Base-by-base conservation (phyloP, 2,329 filamentous ascomycete genomes). In the Leptographium wingfieldii region DNA sequence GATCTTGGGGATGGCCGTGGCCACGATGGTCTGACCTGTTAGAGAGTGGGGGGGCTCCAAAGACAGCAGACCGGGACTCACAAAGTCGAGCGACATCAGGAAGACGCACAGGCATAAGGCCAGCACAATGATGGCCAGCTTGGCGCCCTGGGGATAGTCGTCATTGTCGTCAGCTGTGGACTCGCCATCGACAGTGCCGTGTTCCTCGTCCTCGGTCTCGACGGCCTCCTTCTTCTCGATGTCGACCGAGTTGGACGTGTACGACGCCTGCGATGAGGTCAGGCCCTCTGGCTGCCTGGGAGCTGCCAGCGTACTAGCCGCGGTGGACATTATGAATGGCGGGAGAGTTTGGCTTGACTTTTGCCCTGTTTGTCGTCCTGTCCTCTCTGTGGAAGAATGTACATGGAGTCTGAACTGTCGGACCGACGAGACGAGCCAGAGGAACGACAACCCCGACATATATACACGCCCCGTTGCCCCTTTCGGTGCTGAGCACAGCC, bases 1-100 rank as follows among this genome's bases (percentile, higher is more conserved):
- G 65, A 82, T 81, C 62, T 77, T 78, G 11, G 80, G 80, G 49
- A 82, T 80, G 11, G 79, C 80, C 0, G 79, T 81, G 4, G 78
- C 77, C n/a, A 82, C 75, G 60, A 82, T 82, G 16, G 78, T 81
- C 74, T 65, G 58, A 7, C 55, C 80, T 72, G 43, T 19, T 40
- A 2, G 16, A 14, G 12, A 40, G 12, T 31, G 31, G 4, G 4
- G 31, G 31, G 22, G 22, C 22, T 22, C 22, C 22, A 11, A 11
- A 38, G 38, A 4, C 38, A 9, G 16, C 43, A n/a, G 14, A 46
- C 5, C 5, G 19, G 19, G 43, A 67, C 69, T 49, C 64, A 75
- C 73, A 71, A 75, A 74, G 52, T 80, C 77, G 12, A 80, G 71
- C 56, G 76, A 72, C 56, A 78, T 69, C n/a, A 80, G 69, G 65